Percentiles rank a stretch among this genome's conserved stretches.
These are phyloP conservation scores for Aeschynomene evenia DNA, from an alignment of 306 rosid species.

Conservation along the genomic window DNA sequence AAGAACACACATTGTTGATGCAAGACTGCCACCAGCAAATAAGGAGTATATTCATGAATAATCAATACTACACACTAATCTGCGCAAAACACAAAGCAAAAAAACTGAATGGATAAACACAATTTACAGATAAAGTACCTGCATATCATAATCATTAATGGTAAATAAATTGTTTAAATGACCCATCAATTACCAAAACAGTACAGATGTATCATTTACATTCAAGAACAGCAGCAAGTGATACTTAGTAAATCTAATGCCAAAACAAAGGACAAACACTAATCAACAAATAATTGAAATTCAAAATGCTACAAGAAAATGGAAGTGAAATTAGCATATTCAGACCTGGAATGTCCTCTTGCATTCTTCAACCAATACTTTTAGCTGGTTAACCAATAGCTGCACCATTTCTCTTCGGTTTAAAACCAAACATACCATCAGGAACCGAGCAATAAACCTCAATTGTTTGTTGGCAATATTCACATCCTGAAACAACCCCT, in stretches of 20 bases:
- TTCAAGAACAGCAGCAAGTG: neutral
- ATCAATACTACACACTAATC: neutral
- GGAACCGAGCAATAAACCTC: constrained; percentile 81
- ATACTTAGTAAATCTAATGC: neutral
- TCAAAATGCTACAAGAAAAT: constrained; percentile 9
- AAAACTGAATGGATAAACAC: neutral
- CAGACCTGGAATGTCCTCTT: constrained; percentile 80
- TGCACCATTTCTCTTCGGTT: constrained; percentile 76
- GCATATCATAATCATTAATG: neutral
- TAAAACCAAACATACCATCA: constrained; percentile 73
- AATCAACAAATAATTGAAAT: neutral
- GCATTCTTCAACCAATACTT: constrained; percentile 74
- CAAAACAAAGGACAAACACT: constrained; percentile 7
- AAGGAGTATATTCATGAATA: constrained; percentile 15
- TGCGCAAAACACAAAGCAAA: neutral
- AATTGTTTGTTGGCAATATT: constrained; percentile 74
- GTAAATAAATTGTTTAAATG: neutral
- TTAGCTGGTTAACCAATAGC: constrained; percentile 73
- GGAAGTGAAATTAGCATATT: neutral
- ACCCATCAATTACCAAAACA: neutral
- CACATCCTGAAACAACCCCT: constrained; percentile 73
- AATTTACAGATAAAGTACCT: neutral
- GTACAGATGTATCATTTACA: neutral
- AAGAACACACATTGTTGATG: neutral
- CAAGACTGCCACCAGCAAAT: constrained; percentile 3